Percentiles rank a stretch among this genome's conserved stretches.
Evolutionary conservation across 129 eudicot species (phyloP).

Genomic region (Sambucus nigra): DNA sequence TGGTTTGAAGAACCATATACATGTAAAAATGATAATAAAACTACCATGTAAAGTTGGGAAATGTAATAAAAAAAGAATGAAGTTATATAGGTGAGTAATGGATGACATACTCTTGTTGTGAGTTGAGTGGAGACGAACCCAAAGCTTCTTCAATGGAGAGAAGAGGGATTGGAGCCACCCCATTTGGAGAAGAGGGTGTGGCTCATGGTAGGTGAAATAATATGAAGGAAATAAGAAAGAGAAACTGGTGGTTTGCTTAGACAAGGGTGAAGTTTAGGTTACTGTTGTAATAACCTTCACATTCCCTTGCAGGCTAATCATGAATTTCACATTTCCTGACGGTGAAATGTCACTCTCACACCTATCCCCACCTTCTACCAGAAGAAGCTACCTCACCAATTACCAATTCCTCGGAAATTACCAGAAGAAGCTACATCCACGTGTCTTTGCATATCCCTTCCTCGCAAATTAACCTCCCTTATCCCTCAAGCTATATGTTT

Average conservation of each 20-base stretch:
- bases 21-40: neutral
- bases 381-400: conserved; percentile 47
- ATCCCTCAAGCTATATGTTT: conserved; percentile 12
- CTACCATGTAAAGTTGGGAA: neutral
- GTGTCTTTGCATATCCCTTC: neutral
- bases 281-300: conserved; percentile 12
- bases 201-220: conserved; percentile 47
- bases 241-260: conserved; percentile 48
- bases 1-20: too few relatives aligned
- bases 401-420: conserved; percentile 13
- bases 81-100: too few relatives aligned
- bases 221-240: conserved; percentile 14
- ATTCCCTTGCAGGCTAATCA: conserved; percentile 52
- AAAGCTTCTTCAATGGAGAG: conserved; percentile 85
- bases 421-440: neutral
- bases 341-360: conserved; percentile 53
- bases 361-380: conserved; percentile 37
- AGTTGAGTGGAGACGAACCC: conserved; percentile 67
- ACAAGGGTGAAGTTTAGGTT: conserved; percentile 59
- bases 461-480: conserved; percentile 1
- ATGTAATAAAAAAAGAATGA: too few relatives aligned
- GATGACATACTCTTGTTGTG: conserved; percentile 57
- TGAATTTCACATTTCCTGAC: conserved; percentile 21
- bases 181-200: conserved; percentile 44
- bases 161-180: conserved; percentile 93